Base-by-base conservation (phyloP, 2,329 filamentous ascomycete genomes). In the Beauveria medogensis region DNA sequence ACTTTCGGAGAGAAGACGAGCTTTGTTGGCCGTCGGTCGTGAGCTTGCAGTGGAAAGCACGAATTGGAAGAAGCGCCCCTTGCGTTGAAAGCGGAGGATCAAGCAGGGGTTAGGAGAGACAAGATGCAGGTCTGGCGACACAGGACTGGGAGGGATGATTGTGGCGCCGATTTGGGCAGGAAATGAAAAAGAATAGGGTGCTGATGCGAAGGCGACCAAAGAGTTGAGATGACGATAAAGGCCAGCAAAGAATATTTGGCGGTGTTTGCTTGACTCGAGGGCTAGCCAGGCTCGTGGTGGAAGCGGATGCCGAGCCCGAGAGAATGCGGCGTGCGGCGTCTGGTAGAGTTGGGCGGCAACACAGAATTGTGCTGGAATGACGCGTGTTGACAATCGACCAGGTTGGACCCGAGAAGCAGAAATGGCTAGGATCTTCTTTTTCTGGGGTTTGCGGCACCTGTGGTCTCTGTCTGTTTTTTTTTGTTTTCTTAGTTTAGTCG, bases 21-120 rank as follows among this genome's bases (percentile, higher is more conserved):
- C 40, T 47, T 46, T 34, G 26, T 14, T 20, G 18, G 41, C 16
- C 20, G 58, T 26, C 43, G 5, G 41, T 51, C 44, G 40, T 34
- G 18, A 40, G 34, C 22, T 55, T 9, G 51, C 30, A 46, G 41
- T 43, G 41, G 22, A 12, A 3, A 44, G 46, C 40, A n/a, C 22
- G 26, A 46, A 22, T 20, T 53, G 26, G n/a, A 34, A 34, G 28
- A 44, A 46, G 52, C 41, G 43, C 53, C 59, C 53, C 59, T 61
- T 61, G 54, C 59, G 53, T 61, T 53, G 53, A 56, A 44, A 51
- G 59, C 52, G 53, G 52, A 55, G 46, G 52, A 61, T 26, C 44
- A 55, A 44, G 53, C 59, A 61, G 59, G 59, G 52, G 59, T 59
- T 14, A 46, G 50, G 48, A 53, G 57, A 59, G 57, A 59, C 57